Base-by-base conservation (phyloP, 768 basidiomycete genomes). In the Rhizopogon roseolus region DNA sequence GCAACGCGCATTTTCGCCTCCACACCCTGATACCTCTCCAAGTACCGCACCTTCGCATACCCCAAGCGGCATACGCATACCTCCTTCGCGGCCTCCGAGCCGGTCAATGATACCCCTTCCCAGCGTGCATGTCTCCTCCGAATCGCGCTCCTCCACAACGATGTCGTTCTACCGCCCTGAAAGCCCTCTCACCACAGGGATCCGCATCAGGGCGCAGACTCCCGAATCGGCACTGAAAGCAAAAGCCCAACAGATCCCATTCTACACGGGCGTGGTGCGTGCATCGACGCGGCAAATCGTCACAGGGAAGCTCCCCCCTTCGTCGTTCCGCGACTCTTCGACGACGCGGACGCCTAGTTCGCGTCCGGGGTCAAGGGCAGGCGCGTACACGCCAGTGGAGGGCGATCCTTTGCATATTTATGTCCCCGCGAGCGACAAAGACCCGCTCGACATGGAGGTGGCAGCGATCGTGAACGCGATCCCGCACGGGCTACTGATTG, bases 31-130 rank as follows among this genome's bases (percentile, higher is more conserved):
- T 3, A 77, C 80, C 25, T 76, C 73, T 17, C 63, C 73, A 14
- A 77, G 75, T 49, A 37, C 59, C 13, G 52, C 54, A 25, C 69
- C 72, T 44, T 59, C 74, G 17, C 64, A 68, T 41, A 73, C 78
- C 19, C 79, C 81, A 1, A 69, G 69, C 27, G 66, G 73, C 64
- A 45, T 71, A 29, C 71, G 66, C 42, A 60, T 67, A 13, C 85
- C 84, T 62, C 81, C 82, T 28, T 79, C 83, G 10, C 79, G 90
- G 34, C 90, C 90, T 28, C 88, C 90, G 1, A 90, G 90, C 62
- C 80, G 87, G 51, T 93, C 91, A 5, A 86, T 82, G 81, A 90
- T 93, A 53, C 90, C 90, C 19, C 77, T 90, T 25, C 90, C 90
- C 7, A 84, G 78, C 57, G 73, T 91, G 3, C 85, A 87, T 52